Base-by-base conservation (phyloP, 164 flowering plant genomes). In the Piper longum region DNA sequence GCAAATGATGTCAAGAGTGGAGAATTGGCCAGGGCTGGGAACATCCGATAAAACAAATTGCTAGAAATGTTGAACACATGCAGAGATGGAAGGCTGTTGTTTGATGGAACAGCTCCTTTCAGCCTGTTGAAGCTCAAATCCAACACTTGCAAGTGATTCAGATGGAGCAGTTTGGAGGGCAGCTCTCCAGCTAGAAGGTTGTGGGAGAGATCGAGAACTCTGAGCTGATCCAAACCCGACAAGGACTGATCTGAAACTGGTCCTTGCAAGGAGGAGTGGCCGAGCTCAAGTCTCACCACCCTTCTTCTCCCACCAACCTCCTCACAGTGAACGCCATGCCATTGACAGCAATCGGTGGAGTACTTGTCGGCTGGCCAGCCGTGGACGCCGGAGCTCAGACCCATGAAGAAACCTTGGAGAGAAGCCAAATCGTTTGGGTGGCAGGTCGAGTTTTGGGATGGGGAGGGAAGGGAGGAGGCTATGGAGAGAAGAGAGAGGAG, bases 121-220 rank as follows among this genome's bases (percentile, higher is more conserved):
- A 89, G 63, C 70, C 40, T 18, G 70, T 85, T 89, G 57, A 75
- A 64, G 78, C 95, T 87, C 67, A 89, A 72, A 82, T 89, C 91
- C 75, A 90, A 81, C 77, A 78, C 72, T 67, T 79, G 73, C 43
- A 90, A 72, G 62, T 63, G 70, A 77, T 73, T 68, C 82, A 86
- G 72, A 19, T 70, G 78, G 1, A 90, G 86, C 44, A 90, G 57
- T 55, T 80, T 77, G 11, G 19, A 39, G 0, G 95, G 96, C 61
- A 82, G 61, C 48, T 16, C 75, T 56, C 85, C 92, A 52, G 67
- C 68, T 1, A 88, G 78, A 52, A 57, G 66, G 75, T 91, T 88
- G 66, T 40, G 17, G 2, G 97, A 91, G 63, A 91, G 88, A 78
- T 85, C 74, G 55, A 91, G 86, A 43, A 63, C n/a, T 71, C 66